phyloP scores from a whole-genome alignment of 805 yeast genomes.

The Blastobotrys mokoenaii region DNA sequence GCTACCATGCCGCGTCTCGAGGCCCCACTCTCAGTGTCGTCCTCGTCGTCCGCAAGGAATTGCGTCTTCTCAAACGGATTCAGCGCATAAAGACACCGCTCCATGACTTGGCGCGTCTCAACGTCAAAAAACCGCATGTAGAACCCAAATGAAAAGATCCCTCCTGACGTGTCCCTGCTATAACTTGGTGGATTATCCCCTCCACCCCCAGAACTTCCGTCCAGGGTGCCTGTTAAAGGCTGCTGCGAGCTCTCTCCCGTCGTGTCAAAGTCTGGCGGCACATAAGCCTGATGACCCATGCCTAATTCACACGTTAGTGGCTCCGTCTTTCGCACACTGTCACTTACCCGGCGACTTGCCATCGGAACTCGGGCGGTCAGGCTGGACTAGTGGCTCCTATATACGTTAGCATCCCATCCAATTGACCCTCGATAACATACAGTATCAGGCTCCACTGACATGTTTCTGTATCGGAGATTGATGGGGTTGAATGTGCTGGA shows the following conservation, averaged over 20 bases:
- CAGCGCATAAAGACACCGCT: conserved; percentile 45
- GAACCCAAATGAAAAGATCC: conserved; percentile 44
- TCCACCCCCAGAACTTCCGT: not conserved
- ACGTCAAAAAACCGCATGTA: conserved; percentile 64
- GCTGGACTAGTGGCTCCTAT: not conserved
- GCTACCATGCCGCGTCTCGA: conserved; percentile 23
- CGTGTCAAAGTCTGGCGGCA: conserved; percentile 27
- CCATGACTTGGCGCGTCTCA: conserved; percentile 52
- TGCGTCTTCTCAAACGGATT: conserved; percentile 39
- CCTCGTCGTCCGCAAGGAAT: conserved; percentile 19
- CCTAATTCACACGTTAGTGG: not conserved
- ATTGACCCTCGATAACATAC: not conserved
- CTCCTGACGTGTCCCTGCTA: not conserved
- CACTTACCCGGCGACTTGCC: not conserved
- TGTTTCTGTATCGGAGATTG: too few species aligned
- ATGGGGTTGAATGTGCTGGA: too few species aligned
- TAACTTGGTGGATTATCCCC: not conserved
- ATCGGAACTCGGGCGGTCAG: not conserved
- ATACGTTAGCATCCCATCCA: not conserved
- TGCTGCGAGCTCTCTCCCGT: conserved; percentile 5
- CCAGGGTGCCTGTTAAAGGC: not conserved
- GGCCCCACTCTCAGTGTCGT: conserved; percentile 23
- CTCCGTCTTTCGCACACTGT: not conserved
- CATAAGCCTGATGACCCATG: conserved; percentile 26
- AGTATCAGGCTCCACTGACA: conserved; percentile 9